Evolutionary conservation across 202 grass and related monocot genomes (phyloP), one percentile per base, ranked within the genome.

Genomic region (Saccharum hybrid): DNA sequence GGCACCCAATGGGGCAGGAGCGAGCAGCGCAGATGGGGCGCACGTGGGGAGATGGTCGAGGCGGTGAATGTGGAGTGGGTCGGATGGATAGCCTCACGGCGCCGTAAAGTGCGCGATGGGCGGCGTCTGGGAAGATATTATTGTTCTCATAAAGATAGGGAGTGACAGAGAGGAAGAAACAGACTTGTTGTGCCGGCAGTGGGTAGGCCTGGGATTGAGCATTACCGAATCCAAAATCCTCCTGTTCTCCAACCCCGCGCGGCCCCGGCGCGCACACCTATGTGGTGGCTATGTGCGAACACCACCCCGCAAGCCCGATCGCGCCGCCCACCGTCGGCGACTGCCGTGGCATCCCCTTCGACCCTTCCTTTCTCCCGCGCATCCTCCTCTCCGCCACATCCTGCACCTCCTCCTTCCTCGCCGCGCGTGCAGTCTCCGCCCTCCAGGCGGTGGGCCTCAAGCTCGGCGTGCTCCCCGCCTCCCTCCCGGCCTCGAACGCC

Each of bases 371-470:
- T 31, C 51, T 81, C 72, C 81, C 85, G 4, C 77, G 45, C 41
- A 38, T 88, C 57, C 81, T 88, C 15, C n/a, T 57, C 31, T 88
- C 84, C 66, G 66, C 81, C 38, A 33, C 81, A n/a, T 14, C 68
- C 16, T 22, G 42, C 23, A 19, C 83, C 23, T 14, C 79, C 34
- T 3, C 36, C 18, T 2, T 16, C 66, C 33, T 45, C 34, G 46
- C 13, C n/a, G 23, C 18, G 48, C 38, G 28, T 7, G 0, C 54
- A 43, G 69, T 81, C 39, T 52, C 87, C n/a, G 74, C 87, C 11
- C 80, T 91, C 76, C 91, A 97, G 72, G 84, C 91, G 13, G 87
- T 85, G 4, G 85, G 84, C 37, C 62, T 90, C 72, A 97, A 97
- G 76, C 87, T 93, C 66, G 89, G 86, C 41, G 34, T 74, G 10